Evolutionary conservation across 2,329 filamentous ascomycete species (phyloP), one percentile per base, ranked within the genome.

Genomic region (Pestalotiopsis sp.): DNA sequence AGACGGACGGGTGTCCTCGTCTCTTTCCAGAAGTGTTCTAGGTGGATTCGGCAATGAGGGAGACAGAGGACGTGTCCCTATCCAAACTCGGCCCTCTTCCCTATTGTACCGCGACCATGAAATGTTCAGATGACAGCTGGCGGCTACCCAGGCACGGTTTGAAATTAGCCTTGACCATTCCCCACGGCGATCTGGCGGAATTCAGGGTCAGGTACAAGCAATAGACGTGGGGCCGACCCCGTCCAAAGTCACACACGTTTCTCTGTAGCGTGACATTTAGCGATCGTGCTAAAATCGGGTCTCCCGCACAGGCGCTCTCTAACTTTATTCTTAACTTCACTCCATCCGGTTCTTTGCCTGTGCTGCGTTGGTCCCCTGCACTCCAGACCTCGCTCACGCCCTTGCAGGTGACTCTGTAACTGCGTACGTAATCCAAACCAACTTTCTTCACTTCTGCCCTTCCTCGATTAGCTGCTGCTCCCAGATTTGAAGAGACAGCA

Each of bases 261-360:
- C 56, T 14, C 22, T 30, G 58, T 61, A 61, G 58, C 58, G 58
- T 61, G 58, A 30, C 58, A 61, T 61, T 61, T 61, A 61, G 58
- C 58, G 30, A 61, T 35, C 58, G 58, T 61, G 60, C 64, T 66
- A 66, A 38, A 59, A 35, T 35, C 30, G 64, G 30, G 40, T 59
- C 64, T 58, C 52, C 64, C 64, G 64, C 20, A 22, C 52, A 59
- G 55, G 30, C 30, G 30, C 64, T 22, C 40, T 48, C 60, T 48
- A 66, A 66, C 52, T 55, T 66, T 66, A 66, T 58, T 66, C 64
- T 56, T 40, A 48, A 65, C 64, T 24, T 57, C 64, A 65, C 64
- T 44, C 64, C 64, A 56, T 59, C 56, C 63, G 38, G 10, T 13
- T 7, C 10, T 4, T 13, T n/a, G 52, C 52, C 57, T 24, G n/a